Conservation (phyloP, 2,329 filamentous ascomycete genomes). For the Epichloe sylvatica region DNA sequence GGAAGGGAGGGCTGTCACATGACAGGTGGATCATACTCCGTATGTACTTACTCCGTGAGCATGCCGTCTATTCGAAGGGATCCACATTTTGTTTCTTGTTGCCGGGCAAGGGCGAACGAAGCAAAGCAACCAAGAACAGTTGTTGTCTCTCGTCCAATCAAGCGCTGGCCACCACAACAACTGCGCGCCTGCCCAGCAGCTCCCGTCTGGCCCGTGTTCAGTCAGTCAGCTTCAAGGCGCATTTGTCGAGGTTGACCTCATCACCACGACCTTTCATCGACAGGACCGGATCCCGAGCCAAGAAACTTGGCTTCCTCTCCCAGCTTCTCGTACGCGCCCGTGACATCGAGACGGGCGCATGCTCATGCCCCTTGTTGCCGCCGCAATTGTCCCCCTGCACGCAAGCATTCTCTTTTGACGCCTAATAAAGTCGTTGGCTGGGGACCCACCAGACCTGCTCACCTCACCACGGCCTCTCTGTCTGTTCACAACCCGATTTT, state of each 20-base stretch:
- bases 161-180: constrained; percentile 7
- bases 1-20: too few species aligned
- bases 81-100: constrained; percentile 6
- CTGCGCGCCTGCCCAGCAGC: constrained; percentile 1
- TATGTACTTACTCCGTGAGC: too few species aligned
- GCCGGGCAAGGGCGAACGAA: constrained; percentile 6
- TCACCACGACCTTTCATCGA: not conserved
- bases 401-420: not conserved
- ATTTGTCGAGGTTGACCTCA: not conserved
- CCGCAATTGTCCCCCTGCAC: too few species aligned
- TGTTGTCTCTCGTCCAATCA: constrained; percentile 8
- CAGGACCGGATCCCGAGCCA: not conserved
- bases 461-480: not conserved
- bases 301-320: not conserved
- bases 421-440: constrained; percentile 3
- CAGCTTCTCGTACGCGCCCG: not conserved
- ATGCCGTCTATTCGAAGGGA: not conserved
- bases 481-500: not conserved
- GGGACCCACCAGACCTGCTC: constrained; percentile 1
- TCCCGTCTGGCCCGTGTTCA: not conserved
- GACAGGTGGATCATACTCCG: too few species aligned
- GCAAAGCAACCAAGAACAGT: not conserved
- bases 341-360: not conserved
- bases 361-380: too few species aligned
- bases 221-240: not conserved